Base-by-base conservation (phyloP, 2,329 filamentous ascomycete species). In the Fusarium drepaniforme region DNA sequence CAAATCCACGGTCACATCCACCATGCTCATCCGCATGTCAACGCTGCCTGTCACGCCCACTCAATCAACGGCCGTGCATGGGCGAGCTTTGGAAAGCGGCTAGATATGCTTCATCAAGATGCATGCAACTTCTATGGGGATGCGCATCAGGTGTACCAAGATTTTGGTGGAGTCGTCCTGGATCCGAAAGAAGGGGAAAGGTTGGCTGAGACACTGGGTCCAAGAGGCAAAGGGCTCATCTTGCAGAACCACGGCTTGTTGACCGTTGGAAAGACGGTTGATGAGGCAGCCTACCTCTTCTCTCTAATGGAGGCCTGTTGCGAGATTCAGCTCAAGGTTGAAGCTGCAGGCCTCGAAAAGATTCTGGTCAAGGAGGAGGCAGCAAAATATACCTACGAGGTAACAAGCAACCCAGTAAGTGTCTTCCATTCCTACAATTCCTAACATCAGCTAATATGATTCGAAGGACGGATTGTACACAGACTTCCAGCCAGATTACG, bases 101-200 rank as follows among this genome's bases (percentile, higher is more conserved):
- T 94, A 21, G 92, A 94, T 70, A 94, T 94, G 92, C 84, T 94
- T 65, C 93, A 90, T 63, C 92, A 91, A 83, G 93, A 91, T 80
- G 88, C 91, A 3, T 90, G 89, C 77, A 90, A 90, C 74, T 88
- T 94, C 71, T 90, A 93, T 81, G 87, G 90, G 21, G 88, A 62
- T 62, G 38, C 90, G 11, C 80, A 92, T 77, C 86, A 88, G 16
- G 89, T 93, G 15, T 92, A 93, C 78, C 79, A 86, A 11, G 87
- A 89, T 11, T 93, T 92, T 77, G 85, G 83, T 58, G 49, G 49
- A 11, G 49, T 53, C 6, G 49, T 53, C 8, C 12, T 53, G 15
- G 25, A 30, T 18, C 49, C 23, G 28, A 30, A 53, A 28, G 49
- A 53, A 11, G 49, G 49, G 11, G 49, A 53, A 8, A 28, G 28